A percentile compares a stretch with the other conserved stretches of the same genome.
phyloP scores from a whole-genome alignment of 106 monocot species.

The Xerophyta viscosa region DNA sequence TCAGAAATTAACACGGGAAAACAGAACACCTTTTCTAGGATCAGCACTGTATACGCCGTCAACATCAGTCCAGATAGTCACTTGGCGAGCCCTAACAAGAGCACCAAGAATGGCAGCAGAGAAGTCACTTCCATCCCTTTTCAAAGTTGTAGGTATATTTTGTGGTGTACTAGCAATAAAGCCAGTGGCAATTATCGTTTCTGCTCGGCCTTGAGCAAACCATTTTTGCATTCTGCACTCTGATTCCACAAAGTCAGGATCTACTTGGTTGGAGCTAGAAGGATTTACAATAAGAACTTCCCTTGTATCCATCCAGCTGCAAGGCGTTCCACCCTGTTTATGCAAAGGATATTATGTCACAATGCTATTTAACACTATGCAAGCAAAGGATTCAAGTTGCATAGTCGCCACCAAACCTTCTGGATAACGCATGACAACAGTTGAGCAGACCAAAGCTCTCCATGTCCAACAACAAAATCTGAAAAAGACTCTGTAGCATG shows the following conservation, averaged over 20 bases:
- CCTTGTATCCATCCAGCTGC: constrained; percentile 96
- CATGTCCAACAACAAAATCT: constrained; percentile 98
- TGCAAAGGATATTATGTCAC: constrained; percentile 1
- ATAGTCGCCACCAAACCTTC: constrained; percentile 39
- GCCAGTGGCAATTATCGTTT: constrained; percentile 89
- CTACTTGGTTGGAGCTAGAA: constrained; percentile 81
- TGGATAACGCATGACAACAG: constrained; percentile 76
- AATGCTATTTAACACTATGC: too few relatives aligned
- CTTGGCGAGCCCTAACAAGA: constrained; percentile 77
- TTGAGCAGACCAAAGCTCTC: constrained; percentile 98
- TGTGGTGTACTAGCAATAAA: constrained; percentile 95
- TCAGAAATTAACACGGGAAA: too few relatives aligned
- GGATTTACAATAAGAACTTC: constrained; percentile 92
- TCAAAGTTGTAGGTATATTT: constrained; percentile 90
- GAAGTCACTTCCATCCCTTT: constrained; percentile 99
- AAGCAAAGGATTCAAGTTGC: too few relatives aligned
- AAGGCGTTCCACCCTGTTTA: constrained; percentile 64
- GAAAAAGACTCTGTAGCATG: constrained; percentile 99
- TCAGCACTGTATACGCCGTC: constrained; percentile 99
- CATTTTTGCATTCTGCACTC: constrained; percentile 80
- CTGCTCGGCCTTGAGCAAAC: constrained; percentile 42
- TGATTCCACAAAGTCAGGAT: constrained; percentile 80
- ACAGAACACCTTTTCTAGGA: constrained; percentile 82
- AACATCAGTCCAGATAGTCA: constrained; percentile 99
- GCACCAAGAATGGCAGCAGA: constrained; percentile 94